These are phyloP conservation scores for Plenodomus lindquistii DNA, from an alignment of 2,329 filamentous ascomycete species.

Conservation along the genomic window DNA sequence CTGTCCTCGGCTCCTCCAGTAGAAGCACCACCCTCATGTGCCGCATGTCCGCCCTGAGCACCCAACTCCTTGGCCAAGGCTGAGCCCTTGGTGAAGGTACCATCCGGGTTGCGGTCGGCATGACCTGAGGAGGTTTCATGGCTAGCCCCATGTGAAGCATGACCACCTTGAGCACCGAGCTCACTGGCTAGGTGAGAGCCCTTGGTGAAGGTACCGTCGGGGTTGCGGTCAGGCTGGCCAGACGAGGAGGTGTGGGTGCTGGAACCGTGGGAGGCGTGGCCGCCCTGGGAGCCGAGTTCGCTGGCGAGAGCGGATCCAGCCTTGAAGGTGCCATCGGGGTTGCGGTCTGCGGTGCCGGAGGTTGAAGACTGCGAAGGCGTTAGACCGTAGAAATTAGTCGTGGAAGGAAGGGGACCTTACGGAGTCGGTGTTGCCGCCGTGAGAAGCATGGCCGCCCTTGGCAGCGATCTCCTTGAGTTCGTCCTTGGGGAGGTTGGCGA, in stretches of 20 bases:
- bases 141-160: conserved; percentile 35
- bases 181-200: conserved; percentile 32
- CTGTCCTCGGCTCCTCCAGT: conserved; percentile 29
- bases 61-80: conserved; percentile 43
- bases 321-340: conserved; percentile 46
- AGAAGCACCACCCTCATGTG: conserved; percentile 42
- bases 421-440: conserved; percentile 20
- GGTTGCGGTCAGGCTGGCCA: conserved; percentile 32
- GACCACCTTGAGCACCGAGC: conserved; percentile 44
- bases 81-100: conserved; percentile 43
- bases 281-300: conserved; percentile 44
- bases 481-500: conserved; percentile 57
- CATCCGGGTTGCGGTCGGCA: conserved; percentile 49
- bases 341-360: conserved; percentile 31
- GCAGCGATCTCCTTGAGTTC: conserved; percentile 54
- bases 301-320: conserved; percentile 44
- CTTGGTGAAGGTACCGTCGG: neutral
- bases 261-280: conserved; percentile 37
- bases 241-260: conserved; percentile 13
- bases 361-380: neutral
- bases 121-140: conserved; percentile 17
- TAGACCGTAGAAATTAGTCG: neutral
- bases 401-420: neutral
- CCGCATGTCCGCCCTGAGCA: conserved; percentile 34
- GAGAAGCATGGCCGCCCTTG: conserved; percentile 53